A percentile compares a stretch with the other conserved stretches of the same genome.
Evolutionary conservation across 176 grass and related monocot genomes (phyloP).

Genomic region (Phoenix dactylifera): DNA sequence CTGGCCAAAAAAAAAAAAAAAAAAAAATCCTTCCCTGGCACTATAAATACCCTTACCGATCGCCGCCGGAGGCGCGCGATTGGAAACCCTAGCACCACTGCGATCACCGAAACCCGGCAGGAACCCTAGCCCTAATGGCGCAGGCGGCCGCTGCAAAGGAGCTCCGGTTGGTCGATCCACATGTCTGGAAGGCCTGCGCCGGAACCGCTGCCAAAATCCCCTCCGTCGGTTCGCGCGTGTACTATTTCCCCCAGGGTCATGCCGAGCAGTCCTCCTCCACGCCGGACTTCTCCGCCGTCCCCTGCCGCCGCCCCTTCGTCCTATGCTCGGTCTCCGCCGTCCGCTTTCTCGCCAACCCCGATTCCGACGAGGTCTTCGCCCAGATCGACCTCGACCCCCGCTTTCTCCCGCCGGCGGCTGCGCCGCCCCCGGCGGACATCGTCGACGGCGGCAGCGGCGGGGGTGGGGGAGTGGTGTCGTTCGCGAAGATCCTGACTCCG

Average conservation of each 20-base stretch:
- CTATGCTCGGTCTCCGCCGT: conserved; percentile 37
- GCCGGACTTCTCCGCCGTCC: background rate
- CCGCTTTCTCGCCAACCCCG: conserved; percentile 27
- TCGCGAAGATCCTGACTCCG: conserved; percentile 55
- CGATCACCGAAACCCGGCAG: no score
- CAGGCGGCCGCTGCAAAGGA: background rate
- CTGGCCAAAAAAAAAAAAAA: no score
- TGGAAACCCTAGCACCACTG: no score
- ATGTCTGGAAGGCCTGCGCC: conserved; percentile 54
- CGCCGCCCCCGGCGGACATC: background rate
- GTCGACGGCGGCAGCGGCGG: background rate
- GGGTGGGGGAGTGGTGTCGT: conserved; percentile 5
- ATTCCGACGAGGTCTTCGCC: conserved; percentile 48
- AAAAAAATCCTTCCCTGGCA: no score
- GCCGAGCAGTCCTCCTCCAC: conserved; percentile 40
- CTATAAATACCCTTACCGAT: no score
- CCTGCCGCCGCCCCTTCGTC: conserved; percentile 19
- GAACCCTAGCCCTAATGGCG: conserved; percentile 21
- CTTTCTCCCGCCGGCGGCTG: background rate
- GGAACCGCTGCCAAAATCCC: conserved; percentile 36
- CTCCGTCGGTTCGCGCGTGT: conserved; percentile 37
- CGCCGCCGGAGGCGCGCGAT: no score
- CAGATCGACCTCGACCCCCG: conserved; percentile 32
- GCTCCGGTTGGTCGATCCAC: conserved; percentile 6
- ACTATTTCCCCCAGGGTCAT: conserved; percentile 75